Evolutionary conservation across 495 filamentous ascomycete species (phyloP).

Genomic region (Cercophora scortea): DNA sequence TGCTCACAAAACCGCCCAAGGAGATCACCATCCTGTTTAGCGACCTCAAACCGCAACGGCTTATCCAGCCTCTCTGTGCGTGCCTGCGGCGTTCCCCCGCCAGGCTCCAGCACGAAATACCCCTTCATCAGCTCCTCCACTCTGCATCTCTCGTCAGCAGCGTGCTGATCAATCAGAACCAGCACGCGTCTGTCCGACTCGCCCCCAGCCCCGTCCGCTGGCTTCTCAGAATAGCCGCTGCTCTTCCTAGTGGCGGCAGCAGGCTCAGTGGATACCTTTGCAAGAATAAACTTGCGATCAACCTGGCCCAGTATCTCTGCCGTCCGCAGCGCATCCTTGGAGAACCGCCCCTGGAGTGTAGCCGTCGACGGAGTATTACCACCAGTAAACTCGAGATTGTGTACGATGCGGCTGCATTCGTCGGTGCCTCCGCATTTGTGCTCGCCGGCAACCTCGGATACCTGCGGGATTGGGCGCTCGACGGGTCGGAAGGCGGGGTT

Average conservation of each 20-base stretch:
- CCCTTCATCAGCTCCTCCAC: conserved; percentile 57
- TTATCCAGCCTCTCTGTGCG: conserved; percentile 31
- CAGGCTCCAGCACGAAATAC: conserved; percentile 22
- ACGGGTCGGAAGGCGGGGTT: conserved; percentile 24
- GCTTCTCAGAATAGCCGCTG: too few species aligned
- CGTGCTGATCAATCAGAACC: conserved; percentile 87
- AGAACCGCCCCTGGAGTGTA: conserved; percentile 46
- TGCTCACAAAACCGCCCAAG: conserved; percentile 45
- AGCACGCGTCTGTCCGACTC: conserved; percentile 29
- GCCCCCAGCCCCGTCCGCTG: too few species aligned
- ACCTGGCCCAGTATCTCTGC: conserved; percentile 74
- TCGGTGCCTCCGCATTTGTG: neutral
- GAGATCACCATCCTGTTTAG: conserved; percentile 46
- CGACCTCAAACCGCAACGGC: conserved; percentile 54
- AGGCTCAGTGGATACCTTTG: conserved; percentile 36
- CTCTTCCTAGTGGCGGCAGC: neutral
- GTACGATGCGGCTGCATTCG: neutral
- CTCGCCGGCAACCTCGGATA: conserved; percentile 11
- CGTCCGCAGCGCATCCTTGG: conserved; percentile 51
- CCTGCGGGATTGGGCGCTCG: conserved; percentile 29
- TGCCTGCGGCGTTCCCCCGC: conserved; percentile 1
- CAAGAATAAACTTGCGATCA: conserved; percentile 82
- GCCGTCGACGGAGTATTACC: neutral
- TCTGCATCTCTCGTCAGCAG: conserved; percentile 81
- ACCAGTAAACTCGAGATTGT: neutral